These are phyloP conservation scores for Trichosanthes cucumerina DNA, from an alignment of 306 rosid species.

Conservation along the genomic window DNA sequence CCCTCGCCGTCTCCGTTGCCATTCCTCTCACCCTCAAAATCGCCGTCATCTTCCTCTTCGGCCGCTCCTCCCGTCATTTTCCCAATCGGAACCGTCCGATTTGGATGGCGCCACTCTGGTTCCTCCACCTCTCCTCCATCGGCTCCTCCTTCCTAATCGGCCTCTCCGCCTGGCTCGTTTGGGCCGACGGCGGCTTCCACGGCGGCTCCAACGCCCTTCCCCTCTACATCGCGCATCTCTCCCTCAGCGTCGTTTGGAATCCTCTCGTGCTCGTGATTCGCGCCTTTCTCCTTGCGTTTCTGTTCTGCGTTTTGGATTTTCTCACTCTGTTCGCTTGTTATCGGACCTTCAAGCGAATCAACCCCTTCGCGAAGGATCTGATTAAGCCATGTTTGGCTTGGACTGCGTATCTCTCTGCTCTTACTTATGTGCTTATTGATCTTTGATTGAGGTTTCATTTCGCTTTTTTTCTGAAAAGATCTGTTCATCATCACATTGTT, in stretches of 20 bases:
- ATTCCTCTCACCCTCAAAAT: slow-evolving; percentile 32
- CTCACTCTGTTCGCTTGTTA: slow-evolving; percentile 35
- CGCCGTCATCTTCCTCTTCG: slow-evolving; percentile 25
- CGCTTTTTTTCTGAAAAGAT: not conserved
- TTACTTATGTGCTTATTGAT: slow-evolving; percentile 23
- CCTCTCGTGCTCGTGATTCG: slow-evolving; percentile 46
- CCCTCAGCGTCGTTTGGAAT: slow-evolving; percentile 43
- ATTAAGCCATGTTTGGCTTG: slow-evolving; percentile 39
- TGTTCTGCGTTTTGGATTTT: slow-evolving; percentile 25
- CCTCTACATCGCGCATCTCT: slow-evolving; percentile 35
- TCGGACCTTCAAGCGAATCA: slow-evolving; percentile 27
- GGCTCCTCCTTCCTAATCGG: slow-evolving; percentile 50
- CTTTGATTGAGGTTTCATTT: slow-evolving; percentile 19
- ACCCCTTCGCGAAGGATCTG: slow-evolving; percentile 48
- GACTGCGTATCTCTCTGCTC: slow-evolving; percentile 26
- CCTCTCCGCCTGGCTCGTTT: slow-evolving; percentile 59
- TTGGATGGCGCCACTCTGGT: slow-evolving; percentile 62
- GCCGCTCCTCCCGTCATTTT: slow-evolving; percentile 30
- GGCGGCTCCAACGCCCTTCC: slow-evolving; percentile 26
- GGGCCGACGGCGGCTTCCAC: slow-evolving; percentile 72
- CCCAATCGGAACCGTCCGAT: slow-evolving; percentile 21
- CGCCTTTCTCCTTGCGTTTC: slow-evolving; percentile 22
- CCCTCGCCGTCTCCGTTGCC: slow-evolving; percentile 33
- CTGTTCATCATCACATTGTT: not conserved
- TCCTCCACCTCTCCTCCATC: slow-evolving; percentile 33